Conservation (phyloP, 1,284 basidiomycete genomes). For the Leccinum idahoense region DNA sequence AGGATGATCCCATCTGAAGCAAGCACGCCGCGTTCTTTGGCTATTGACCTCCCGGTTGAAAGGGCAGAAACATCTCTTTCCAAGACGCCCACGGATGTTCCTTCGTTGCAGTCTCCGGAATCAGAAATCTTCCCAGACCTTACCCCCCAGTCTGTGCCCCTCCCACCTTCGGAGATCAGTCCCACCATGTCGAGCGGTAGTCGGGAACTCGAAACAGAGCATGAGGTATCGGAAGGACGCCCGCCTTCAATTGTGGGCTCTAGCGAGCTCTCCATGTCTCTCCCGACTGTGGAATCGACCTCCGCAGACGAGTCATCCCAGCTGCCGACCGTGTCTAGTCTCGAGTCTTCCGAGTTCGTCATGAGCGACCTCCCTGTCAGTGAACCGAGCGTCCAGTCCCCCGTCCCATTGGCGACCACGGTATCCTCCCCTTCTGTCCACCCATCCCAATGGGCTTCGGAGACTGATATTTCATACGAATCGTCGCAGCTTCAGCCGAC, state of each 20-base stretch:
- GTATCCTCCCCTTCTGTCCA: slow-evolving; percentile 35
- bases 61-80: slow-evolving; percentile 23
- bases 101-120: slow-evolving; percentile 29
- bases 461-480: too few relatives aligned
- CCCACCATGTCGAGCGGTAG: slow-evolving; percentile 26
- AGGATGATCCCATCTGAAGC: slow-evolving; percentile 35
- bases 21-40: slow-evolving; percentile 36
- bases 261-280: slow-evolving; percentile 20
- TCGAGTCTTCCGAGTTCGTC: slow-evolving; percentile 31
- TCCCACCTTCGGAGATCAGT: slow-evolving; percentile 36
- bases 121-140: slow-evolving; percentile 21
- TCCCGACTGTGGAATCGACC: slow-evolving; percentile 22
- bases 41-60: slow-evolving; percentile 23
- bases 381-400: slow-evolving; percentile 24
- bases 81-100: slow-evolving; percentile 27
- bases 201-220: slow-evolving; percentile 23
- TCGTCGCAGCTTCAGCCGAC: too few relatives aligned
- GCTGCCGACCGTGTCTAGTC: slow-evolving; percentile 18
- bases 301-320: slow-evolving; percentile 22
- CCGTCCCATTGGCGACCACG: slow-evolving; percentile 21
- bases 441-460: slow-evolving; percentile 44
- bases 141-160: slow-evolving; percentile 33
- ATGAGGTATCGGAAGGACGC: slow-evolving; percentile 7
- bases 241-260: slow-evolving; percentile 21
- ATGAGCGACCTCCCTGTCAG: slow-evolving; percentile 25